Percentiles rank a stretch among this genome's conserved stretches.
Evolutionary conservation across 2,329 filamentous ascomycete genomes (phyloP).

Genomic region (Cladosporium sp.): DNA sequence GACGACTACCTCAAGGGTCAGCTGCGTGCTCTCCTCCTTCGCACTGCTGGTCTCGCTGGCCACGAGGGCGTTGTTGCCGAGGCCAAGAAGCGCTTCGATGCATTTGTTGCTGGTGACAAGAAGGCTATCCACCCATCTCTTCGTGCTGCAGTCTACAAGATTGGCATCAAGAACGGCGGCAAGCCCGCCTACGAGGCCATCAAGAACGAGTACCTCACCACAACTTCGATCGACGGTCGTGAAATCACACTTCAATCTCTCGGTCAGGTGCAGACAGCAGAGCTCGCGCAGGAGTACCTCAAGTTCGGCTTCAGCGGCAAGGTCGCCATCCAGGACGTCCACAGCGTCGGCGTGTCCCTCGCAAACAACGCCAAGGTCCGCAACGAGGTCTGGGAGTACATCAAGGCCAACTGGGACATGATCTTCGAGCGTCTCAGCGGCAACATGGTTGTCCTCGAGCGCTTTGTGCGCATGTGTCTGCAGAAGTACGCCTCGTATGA

Average conservation of each 20-base stretch:
- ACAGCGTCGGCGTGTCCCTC: constrained; percentile 73
- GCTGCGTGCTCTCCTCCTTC: constrained; percentile 77
- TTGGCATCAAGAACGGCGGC: constrained; percentile 72
- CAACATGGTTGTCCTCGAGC: constrained; percentile 86
- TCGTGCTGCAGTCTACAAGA: constrained; percentile 75
- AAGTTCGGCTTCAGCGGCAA: constrained; percentile 77
- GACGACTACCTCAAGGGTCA: constrained; percentile 83
- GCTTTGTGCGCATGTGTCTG: constrained; percentile 78
- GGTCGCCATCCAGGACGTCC: constrained; percentile 85
- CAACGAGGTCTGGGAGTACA: constrained; percentile 77
- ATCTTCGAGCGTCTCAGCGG: constrained; percentile 70
- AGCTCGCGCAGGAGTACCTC: constrained; percentile 68
- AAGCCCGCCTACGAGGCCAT: constrained; percentile 70
- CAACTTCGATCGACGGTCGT: constrained; percentile 85
- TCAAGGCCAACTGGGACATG: constrained; percentile 78
- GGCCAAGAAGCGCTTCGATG: constrained; percentile 74
- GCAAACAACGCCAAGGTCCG: constrained; percentile 72
- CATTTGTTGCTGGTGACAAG: constrained; percentile 71
- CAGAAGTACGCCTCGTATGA: constrained; percentile 73
- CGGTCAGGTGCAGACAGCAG: constrained; percentile 68
- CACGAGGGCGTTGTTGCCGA: constrained; percentile 72
- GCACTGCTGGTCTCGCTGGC: constrained; percentile 71
- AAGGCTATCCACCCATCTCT: constrained; percentile 77
- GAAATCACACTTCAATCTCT: constrained; percentile 79
- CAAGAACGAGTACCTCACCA: constrained; percentile 80